Conservation (phyloP, 108 stramenopile genomes). For the Cyclotella cryptica region DNA sequence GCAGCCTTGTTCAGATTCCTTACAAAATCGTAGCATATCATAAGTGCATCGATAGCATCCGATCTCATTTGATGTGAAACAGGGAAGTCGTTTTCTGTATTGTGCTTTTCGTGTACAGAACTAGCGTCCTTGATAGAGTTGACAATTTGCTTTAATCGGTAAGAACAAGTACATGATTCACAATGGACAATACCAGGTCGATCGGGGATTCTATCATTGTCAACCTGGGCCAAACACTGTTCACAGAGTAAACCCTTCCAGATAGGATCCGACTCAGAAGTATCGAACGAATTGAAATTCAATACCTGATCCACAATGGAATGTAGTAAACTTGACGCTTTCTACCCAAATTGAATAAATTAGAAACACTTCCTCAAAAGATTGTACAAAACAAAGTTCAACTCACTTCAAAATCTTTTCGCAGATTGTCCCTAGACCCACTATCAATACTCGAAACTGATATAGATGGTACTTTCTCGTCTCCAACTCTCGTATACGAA, state of each 20-base stretch:
- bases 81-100: constrained; percentile 29
- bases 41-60: constrained; percentile 54
- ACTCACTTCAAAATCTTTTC: neutral
- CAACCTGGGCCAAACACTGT: constrained; percentile 2
- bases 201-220: neutral
- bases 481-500: neutral
- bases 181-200: neutral
- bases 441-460: neutral
- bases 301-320: constrained; percentile 66
- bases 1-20: constrained; percentile 68
- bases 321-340: constrained; percentile 69
- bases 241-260: constrained; percentile 12
- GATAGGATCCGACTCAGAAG: neutral
- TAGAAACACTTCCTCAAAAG: neutral
- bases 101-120: constrained; percentile 15
- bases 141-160: constrained; percentile 20
- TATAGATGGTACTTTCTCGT: too few species aligned
- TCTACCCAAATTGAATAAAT: constrained; percentile 57
- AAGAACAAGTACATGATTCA: constrained; percentile 10
- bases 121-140: constrained; percentile 36
- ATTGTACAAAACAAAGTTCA: neutral
- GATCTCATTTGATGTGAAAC: constrained; percentile 36
- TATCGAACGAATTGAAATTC: constrained; percentile 22
- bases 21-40: constrained; percentile 71
- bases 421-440: neutral